These are phyloP conservation scores for Dentipellis sp. DNA, from an alignment of 768 basidiomycete species.

Conservation along the genomic window DNA sequence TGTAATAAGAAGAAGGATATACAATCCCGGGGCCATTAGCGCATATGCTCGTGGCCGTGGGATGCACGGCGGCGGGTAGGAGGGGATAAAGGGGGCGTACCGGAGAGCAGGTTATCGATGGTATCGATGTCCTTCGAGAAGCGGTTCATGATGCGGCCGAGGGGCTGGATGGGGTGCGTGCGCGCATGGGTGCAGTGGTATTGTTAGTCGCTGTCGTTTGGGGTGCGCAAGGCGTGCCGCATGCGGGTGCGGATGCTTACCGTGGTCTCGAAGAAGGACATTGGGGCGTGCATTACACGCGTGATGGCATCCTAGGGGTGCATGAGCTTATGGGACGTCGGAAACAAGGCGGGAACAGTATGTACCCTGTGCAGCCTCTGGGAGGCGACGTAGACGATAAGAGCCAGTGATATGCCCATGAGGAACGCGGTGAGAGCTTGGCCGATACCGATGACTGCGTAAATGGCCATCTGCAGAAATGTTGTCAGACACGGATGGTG, in stretches of 20 bases:
- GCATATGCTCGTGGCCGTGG: background rate
- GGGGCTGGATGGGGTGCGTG: slow-evolving; percentile 33
- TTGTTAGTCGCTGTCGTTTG: slow-evolving; percentile 1
- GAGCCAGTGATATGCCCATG: slow-evolving; percentile 54
- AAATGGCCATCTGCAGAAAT: slow-evolving; percentile 62
- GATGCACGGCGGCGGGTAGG: background rate
- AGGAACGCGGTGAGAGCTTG: slow-evolving; percentile 64
- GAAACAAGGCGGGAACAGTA: background rate
- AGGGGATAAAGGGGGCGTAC: slow-evolving; percentile 20
- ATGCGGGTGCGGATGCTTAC: slow-evolving; percentile 21
- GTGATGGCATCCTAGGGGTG: slow-evolving; percentile 42
- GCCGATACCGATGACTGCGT: slow-evolving; percentile 60
- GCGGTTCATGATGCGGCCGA: slow-evolving; percentile 85
- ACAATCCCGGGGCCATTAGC: background rate
- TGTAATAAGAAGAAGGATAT: slow-evolving; percentile 6
- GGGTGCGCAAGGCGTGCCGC: background rate
- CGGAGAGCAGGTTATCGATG: slow-evolving; percentile 63
- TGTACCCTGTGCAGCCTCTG: slow-evolving; percentile 51
- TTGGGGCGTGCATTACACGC: slow-evolving; percentile 75
- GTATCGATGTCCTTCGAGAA: slow-evolving; percentile 86
- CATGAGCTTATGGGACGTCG: background rate
- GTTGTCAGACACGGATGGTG: background rate
- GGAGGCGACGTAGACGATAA: slow-evolving; percentile 74
- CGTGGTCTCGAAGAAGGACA: slow-evolving; percentile 87
- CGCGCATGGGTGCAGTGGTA: slow-evolving; percentile 3